Evolutionary conservation across 371 early-diverging fungal genomes (phyloP).

Genomic region (Circinella minor): DNA sequence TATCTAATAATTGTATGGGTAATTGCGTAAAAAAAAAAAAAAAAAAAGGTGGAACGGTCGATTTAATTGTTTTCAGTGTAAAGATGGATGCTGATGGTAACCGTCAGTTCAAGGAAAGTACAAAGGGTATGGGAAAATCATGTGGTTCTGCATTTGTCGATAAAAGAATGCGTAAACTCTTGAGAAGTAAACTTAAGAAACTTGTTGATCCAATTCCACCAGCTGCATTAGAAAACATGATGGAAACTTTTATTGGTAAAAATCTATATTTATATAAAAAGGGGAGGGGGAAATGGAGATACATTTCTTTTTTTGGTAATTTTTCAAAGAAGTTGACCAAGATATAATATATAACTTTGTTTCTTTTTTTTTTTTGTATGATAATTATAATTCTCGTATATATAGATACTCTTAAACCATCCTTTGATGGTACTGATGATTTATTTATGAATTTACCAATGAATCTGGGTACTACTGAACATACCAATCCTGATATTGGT

Average conservation of each 20-base stretch:
- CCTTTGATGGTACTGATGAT: slow-evolving; percentile 61
- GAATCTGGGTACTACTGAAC: slow-evolving; percentile 46
- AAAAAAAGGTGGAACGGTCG: slow-evolving; percentile 58
- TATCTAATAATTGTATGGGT: not conserved
- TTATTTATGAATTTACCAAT: slow-evolving; percentile 54
- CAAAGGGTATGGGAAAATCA: slow-evolving; percentile 59
- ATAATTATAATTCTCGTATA: not conserved
- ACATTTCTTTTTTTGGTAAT: too few species aligned
- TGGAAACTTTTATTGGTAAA: slow-evolving; percentile 53
- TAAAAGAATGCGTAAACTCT: slow-evolving; percentile 53
- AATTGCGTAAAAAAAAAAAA: not conserved
- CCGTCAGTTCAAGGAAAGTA: slow-evolving; percentile 53
- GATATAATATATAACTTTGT: too few species aligned
- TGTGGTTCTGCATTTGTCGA: slow-evolving; percentile 66
- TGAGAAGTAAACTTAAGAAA: slow-evolving; percentile 49
- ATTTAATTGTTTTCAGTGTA: slow-evolving; percentile 58
- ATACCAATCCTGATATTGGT: slow-evolving; percentile 52
- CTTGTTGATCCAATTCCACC: slow-evolving; percentile 41
- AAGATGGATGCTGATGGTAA: slow-evolving; percentile 37
- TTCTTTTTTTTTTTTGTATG: too few species aligned
- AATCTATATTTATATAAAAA: not conserved
- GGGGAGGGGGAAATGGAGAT: not conserved
- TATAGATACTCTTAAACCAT: slow-evolving; percentile 50
- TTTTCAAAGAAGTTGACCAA: too few species aligned
- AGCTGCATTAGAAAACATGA: slow-evolving; percentile 46